Evolutionary conservation across 2,329 filamentous ascomycete species (phyloP).

Genomic region (Ramularia collo-cygni): DNA sequence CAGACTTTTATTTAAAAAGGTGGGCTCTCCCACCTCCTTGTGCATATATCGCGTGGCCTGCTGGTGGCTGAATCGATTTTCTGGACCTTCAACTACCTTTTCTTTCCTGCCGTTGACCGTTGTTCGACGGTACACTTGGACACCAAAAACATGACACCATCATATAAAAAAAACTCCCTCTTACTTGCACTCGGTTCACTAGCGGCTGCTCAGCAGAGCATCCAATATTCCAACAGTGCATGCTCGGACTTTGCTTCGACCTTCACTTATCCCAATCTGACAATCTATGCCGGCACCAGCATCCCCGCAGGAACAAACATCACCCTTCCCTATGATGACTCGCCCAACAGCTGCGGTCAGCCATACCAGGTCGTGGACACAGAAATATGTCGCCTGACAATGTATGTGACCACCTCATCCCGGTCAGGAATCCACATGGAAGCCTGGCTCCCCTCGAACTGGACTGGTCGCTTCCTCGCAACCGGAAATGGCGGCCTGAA

Average conservation of each 20-base stretch:
- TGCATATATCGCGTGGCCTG: no score
- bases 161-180: no score
- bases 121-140: no score
- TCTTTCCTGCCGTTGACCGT: no score
- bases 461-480: slow-evolving; percentile 35
- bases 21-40: no score
- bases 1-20: no score
- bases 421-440: slow-evolving; percentile 39
- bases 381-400: slow-evolving; percentile 36
- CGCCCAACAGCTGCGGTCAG: slow-evolving; percentile 34
- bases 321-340: slow-evolving; percentile 17
- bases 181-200: no score
- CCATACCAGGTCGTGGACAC: slow-evolving; percentile 27
- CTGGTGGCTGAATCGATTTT: no score
- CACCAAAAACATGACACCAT: no score
- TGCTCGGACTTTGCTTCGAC: slow-evolving; percentile 16
- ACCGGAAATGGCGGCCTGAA: slow-evolving; percentile 38
- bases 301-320: slow-evolving; percentile 26
- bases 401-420: slow-evolving; percentile 35
- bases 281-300: slow-evolving; percentile 21
- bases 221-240: slow-evolving; percentile 14
- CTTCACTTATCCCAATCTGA: slow-evolving; percentile 21
- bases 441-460: slow-evolving; percentile 39
- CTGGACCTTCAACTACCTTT: no score
- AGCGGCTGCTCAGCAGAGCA: slow-evolving; percentile 3